These are phyloP conservation scores for Komagataella mondaviorum DNA, from an alignment of 805 yeast species.

Conservation along the genomic window DNA sequence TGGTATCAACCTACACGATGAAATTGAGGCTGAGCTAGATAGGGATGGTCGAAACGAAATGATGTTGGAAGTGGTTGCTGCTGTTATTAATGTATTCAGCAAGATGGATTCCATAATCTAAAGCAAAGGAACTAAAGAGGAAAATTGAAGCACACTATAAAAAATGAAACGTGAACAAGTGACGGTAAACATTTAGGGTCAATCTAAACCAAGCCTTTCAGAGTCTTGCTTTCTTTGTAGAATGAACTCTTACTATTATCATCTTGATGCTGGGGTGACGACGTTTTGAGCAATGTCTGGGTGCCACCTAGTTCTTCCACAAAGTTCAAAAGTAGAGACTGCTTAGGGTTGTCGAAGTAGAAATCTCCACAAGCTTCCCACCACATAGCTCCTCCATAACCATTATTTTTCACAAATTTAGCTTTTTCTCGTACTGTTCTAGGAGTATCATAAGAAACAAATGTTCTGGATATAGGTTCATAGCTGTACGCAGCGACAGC, in stretches of 20 bases:
- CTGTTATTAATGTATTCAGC: conserved; percentile 79
- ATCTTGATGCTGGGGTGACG: not conserved
- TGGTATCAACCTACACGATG: conserved; percentile 53
- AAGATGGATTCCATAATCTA: conserved; percentile 83
- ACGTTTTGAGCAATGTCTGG: not conserved
- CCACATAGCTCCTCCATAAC: conserved; percentile 81
- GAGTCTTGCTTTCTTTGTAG: conserved; percentile 1
- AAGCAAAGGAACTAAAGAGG: conserved; percentile 2
- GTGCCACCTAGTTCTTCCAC: not conserved
- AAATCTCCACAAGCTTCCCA: conserved; percentile 88
- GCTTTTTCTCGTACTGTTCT: conserved; percentile 45
- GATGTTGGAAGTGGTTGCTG: conserved; percentile 82
- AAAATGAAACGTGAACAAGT: not conserved
- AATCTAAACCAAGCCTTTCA: not conserved
- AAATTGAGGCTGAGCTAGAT: conserved; percentile 36
- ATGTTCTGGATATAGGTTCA: conserved; percentile 18
- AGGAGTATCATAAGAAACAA: conserved; percentile 58
- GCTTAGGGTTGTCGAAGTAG: conserved; percentile 11
- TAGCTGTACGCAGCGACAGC: conserved; percentile 44
- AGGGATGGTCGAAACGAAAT: conserved; percentile 37
- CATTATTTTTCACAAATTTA: conserved; percentile 28
- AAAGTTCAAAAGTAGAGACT: conserved; percentile 33
- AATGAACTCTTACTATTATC: not conserved
- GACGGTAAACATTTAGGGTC: not conserved
- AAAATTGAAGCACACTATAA: not conserved